Base-by-base conservation (phyloP, 352 stramenopile genomes). In the Thraustochytrium sp. region DNA sequence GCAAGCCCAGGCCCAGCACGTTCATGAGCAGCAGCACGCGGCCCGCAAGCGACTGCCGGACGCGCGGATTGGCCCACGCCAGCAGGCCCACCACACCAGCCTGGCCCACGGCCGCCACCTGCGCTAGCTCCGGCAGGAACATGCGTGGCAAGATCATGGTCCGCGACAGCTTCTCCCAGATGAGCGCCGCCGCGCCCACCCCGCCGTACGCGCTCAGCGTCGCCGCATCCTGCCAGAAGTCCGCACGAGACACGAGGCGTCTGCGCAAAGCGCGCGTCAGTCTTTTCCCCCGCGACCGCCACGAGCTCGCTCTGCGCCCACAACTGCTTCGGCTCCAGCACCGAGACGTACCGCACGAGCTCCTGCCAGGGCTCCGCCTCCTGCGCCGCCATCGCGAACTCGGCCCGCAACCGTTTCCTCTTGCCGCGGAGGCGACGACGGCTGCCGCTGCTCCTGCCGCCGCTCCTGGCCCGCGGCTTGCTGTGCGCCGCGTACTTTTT, bases 221-320 rank as follows among this genome's bases (percentile, higher is more conserved):
- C 9, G 64, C n/a, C 65, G 37, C 49, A 29, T 77, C 65, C 31
- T 77, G 42, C 65, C 65, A 77, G 26, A 77, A 77, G 9, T 77
- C 65, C 8, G 29, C 13, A 11, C 65, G 21, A 16, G 29, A 11
- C 13, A 77, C 9, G 18, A 77, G 65, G 26, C 36, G 42, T n/a
- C n/a, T n/a, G n/a, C n/a, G n/a, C n/a, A n/a, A n/a, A n/a, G n/a
- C n/a, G n/a, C n/a, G n/a, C n/a, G n/a, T n/a, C n/a, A n/a, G n/a
- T n/a, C n/a, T n/a, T n/a, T n/a, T n/a, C n/a, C n/a, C n/a, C n/a
- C n/a, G n/a, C n/a, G n/a, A n/a, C n/a, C n/a, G n/a, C n/a, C n/a
- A n/a, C n/a, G n/a, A n/a, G n/a, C n/a, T n/a, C n/a, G n/a, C n/a
- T n/a, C n/a, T n/a, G n/a, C n/a, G n/a, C n/a, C n/a, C n/a, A n/a